A percentile compares a stretch with the other conserved stretches of the same genome.
phyloP scores from a whole-genome alignment of 768 basidiomycete species.

The Pleurotus djamor region DNA sequence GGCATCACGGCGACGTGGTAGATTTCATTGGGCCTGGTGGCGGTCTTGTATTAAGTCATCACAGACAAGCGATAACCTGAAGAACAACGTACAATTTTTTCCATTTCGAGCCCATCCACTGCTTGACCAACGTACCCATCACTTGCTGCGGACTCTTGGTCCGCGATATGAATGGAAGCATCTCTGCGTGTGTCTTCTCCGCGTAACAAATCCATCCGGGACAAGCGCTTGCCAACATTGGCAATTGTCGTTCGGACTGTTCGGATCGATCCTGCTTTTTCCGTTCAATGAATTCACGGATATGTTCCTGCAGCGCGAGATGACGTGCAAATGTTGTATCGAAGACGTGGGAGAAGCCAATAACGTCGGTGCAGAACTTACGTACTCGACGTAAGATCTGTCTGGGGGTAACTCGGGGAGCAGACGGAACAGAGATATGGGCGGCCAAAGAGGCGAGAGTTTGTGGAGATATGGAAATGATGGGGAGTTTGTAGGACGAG shows the following conservation, averaged over 20 bases:
- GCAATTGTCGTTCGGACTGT: constrained; percentile 41
- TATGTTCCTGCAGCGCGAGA: constrained; percentile 78
- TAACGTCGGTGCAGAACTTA: constrained; percentile 61
- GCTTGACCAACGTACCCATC: constrained; percentile 92
- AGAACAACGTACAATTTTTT: constrained; percentile 57
- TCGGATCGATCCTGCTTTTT: constrained; percentile 27
- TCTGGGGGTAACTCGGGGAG: constrained; percentile 41
- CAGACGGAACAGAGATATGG: constrained; percentile 51
- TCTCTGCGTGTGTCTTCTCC: constrained; percentile 94
- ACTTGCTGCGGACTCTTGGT: constrained; percentile 94
- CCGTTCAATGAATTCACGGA: constrained; percentile 78
- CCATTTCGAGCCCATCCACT: constrained; percentile 74
- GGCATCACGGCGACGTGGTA: constrained; percentile 99
- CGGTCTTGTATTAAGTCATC: not conserved
- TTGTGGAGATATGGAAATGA: constrained; percentile 90
- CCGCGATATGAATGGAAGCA: constrained; percentile 85
- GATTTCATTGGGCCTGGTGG: constrained; percentile 72
- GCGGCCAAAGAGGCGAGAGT: constrained; percentile 79
- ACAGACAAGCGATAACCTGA: constrained; percentile 3
- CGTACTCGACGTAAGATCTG: constrained; percentile 70
- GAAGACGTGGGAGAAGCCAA: constrained; percentile 82
- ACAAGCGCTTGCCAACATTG: constrained; percentile 95
- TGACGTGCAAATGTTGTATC: constrained; percentile 97
- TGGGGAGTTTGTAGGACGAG: constrained; percentile 52
- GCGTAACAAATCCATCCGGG: constrained; percentile 99